These are phyloP conservation scores for Starmerella davenportii DNA, from an alignment of 805 yeast species.

Conservation along the genomic window DNA sequence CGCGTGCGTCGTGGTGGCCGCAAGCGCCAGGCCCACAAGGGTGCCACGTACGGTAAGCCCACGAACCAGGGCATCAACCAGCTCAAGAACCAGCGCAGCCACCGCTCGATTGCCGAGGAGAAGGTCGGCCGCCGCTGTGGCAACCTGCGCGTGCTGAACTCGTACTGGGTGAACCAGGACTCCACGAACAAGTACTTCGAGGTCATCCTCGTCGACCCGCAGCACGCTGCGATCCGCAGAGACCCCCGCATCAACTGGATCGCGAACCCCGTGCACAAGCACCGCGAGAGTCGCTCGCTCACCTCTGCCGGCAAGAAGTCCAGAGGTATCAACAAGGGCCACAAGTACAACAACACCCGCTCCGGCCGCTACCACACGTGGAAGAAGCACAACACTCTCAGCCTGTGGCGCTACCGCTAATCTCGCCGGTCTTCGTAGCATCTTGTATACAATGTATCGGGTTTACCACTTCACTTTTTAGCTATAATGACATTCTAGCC, in stretches of 20 bases:
- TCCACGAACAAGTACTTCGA: conserved; percentile 98
- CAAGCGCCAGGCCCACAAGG: conserved; percentile 99
- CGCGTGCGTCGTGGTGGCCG: conserved; percentile 99
- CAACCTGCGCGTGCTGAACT: conserved; percentile 98
- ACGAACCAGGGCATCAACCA: conserved; percentile 99
- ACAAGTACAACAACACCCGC: conserved; percentile 92
- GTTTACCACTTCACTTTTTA: too few species aligned
- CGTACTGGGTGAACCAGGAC: conserved; percentile 99
- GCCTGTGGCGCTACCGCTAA: conserved; percentile 98
- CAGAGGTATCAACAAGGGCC: conserved; percentile 99
- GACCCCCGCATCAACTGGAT: conserved; percentile 99
- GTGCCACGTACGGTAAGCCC: conserved; percentile 99
- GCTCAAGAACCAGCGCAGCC: conserved; percentile 96
- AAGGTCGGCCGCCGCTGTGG: conserved; percentile 98
- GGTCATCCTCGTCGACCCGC: conserved; percentile 93
- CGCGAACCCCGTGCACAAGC: conserved; percentile 98
- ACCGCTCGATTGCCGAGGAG: conserved; percentile 98
- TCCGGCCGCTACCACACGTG: conserved; percentile 99
- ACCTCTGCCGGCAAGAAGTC: conserved; percentile 96
- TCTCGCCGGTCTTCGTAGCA: too few species aligned
- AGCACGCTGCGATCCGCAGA: conserved; percentile 97
- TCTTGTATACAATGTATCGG: too few species aligned
- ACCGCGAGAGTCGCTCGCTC: conserved; percentile 98
- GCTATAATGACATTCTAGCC: too few species aligned
- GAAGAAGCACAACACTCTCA: conserved; percentile 97